Evolutionary conservation across 2,329 filamentous ascomycete genomes (phyloP), one percentile per base, ranked within the genome.

Genomic region (Lachnellula occidentalis): DNA sequence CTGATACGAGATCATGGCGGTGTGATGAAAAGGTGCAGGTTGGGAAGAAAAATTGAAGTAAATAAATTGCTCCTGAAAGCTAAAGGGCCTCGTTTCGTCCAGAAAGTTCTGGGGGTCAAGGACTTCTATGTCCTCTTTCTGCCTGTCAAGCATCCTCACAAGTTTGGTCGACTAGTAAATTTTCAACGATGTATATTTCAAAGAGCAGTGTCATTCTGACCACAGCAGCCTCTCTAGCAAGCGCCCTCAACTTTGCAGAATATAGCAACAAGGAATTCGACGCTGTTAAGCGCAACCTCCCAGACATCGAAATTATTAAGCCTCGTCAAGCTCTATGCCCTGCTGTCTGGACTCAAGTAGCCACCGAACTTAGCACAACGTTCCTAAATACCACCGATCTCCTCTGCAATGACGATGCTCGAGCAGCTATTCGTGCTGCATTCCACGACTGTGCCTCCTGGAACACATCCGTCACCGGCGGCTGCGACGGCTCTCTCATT

Each of bases 361-460:
- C 43, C 9, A 7, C 27, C 14, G 49, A 51, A 22, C 45, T 55
- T 14, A 47, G 21, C 14, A 21, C n/a, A 5, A 43, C 56, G 49
- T 61, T 58, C 47, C 12, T 51, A 12, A 49, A 61, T 22, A 56
- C n/a, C 12, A 51, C 19, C 11, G 37, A 34, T n/a, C 43, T 37
- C 31, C 56, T 58, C 50, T 60, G 60, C 37, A 62, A 55, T n/a
- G 54, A 59, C 36, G 48, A 55, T 34, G 60, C 60, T n/a, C 46
- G 60, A 24, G 60, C 56, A 5, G 58, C 60, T 12, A 59, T 62
- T 37, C 42, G 57, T 50, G 55, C 48, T 17, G 54, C 50, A 5
- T 59, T 56, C 22, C 58, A 60, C 34, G 61, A 63, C 24, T 59
- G 57, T 22, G 61, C 59, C 3, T 39, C 57, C 1, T 63, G 59